Base-by-base conservation (phyloP, 202 grass and related monocot species). In the Schoenoplectus tabernaemontani region DNA sequence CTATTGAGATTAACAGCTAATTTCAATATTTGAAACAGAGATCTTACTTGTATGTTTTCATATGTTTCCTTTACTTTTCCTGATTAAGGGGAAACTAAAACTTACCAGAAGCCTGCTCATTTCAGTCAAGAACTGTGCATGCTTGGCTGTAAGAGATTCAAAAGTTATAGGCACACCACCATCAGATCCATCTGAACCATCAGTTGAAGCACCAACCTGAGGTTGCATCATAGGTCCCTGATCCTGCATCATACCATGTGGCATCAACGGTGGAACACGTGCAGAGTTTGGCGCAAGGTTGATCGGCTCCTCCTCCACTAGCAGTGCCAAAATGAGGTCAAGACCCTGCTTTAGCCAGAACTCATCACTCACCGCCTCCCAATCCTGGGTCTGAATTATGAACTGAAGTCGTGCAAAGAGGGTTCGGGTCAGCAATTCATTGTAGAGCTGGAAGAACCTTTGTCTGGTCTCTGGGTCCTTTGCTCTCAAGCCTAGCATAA, bases 291-390 rank as follows among this genome's bases (percentile, higher is more conserved):
- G 53, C 9, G 95, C 91, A 50, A 98, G 95, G 73, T 87, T 89
- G 78, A 98, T 95, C n/a, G 88, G 91, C 43, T 89, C 91, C 76
- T 95, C 88, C 86, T 98, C 95, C 68, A 94, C 89, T 75, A 98
- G 78, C 82, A 98, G 90, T 71, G 91, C 95, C 71, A 98, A 87
- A 78, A 98, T 88, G 76, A 98, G 95, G 85, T 98, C 95, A 79
- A 98, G 92, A 4, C 87, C 95, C 82, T 98, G 91, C 81, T 92
- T 94, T 72, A 94, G 84, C 95, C 95, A 94, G 76, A 98, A 98
- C 77, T 84, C 91, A 89, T 98, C 95, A 76, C 91, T 94, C 50
- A 92, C 91, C 54, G 89, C 78, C 87, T 98, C 95, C 95, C 95
- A 98, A 58, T 98, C 91, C 85, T 94, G 91, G 17, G 77, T 66